These are phyloP conservation scores for Schoenoplectus triqueter DNA, from an alignment of 202 grass and related monocot genomes.

Conservation along the genomic window DNA sequence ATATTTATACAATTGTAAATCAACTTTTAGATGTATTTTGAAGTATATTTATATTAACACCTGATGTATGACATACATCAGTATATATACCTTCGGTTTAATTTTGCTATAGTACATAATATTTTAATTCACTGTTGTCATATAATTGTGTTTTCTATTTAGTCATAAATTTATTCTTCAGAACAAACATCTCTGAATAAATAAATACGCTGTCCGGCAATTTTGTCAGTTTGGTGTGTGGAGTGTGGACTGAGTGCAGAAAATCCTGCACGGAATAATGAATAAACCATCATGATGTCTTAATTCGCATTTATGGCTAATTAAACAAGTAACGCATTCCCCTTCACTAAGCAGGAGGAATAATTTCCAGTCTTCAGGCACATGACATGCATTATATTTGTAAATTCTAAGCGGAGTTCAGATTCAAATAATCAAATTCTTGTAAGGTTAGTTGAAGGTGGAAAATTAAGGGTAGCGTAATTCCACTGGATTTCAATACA, in stretches of 20 bases:
- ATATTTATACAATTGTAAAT: no score
- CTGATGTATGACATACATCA: no score
- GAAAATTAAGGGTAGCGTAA: neutral
- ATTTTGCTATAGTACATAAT: no score
- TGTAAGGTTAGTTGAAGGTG: neutral
- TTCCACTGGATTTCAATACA: neutral
- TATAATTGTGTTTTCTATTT: no score
- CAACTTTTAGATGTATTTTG: no score
- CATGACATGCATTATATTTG: constrained; percentile 24
- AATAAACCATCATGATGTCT: neutral
- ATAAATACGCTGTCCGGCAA: neutral
- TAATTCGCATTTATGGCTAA: constrained; percentile 20
- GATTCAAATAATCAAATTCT: neutral
- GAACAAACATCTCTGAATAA: neutral
- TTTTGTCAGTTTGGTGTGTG: neutral
- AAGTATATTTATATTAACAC: no score
- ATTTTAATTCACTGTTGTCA: no score
- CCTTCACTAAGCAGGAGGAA: constrained; percentile 19
- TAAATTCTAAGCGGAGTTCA: neutral
- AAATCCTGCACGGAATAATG: neutral
- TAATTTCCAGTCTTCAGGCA: constrained; percentile 10
- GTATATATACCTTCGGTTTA: no score
- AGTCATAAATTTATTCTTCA: no score
- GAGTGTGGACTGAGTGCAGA: neutral
- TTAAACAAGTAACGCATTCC: constrained; percentile 10